Evolutionary conservation across 805 yeast genomes (phyloP).

Genomic region (Cyberlindnera meyerae): DNA sequence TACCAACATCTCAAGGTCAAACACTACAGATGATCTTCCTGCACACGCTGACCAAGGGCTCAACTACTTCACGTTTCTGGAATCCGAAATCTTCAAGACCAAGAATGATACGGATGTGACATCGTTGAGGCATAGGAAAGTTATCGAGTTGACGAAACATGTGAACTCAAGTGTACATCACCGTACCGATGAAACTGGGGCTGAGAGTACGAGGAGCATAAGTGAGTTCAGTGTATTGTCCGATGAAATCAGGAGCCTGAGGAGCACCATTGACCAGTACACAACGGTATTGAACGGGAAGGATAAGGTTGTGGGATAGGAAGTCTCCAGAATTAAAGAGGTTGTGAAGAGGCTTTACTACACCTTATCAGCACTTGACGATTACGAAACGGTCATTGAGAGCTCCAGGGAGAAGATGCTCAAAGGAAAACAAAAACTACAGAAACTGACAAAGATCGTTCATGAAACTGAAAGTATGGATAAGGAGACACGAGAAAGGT

Average conservation of each 20-base stretch:
- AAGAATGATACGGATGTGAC: no score
- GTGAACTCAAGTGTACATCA: conserved; percentile 2
- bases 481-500: conserved; percentile 3
- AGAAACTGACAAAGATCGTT: conserved; percentile 8
- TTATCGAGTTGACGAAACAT: no score
- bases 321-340: conserved; percentile 6
- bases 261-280: conserved; percentile 3
- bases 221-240: conserved; percentile 5
- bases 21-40: conserved; percentile 4
- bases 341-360: conserved; percentile 11
- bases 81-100: no score
- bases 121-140: no score
- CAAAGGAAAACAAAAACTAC: conserved; percentile 12
- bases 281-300: conserved; percentile 1
- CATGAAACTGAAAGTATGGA: conserved; percentile 11
- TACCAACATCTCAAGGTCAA: conserved; percentile 7
- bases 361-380: conserved; percentile 9
- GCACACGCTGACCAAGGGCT: no score
- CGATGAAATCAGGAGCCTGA: conserved; percentile 6
- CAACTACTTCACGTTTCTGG: no score
- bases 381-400: conserved; percentile 8
- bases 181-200: conserved; percentile 8
- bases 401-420: conserved; percentile 9
- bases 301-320: no score
- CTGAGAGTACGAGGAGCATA: conserved; percentile 2